phyloP scores from a whole-genome alignment of 2,329 filamentous ascomycete genomes.

The Pezicula carpinea region DNA sequence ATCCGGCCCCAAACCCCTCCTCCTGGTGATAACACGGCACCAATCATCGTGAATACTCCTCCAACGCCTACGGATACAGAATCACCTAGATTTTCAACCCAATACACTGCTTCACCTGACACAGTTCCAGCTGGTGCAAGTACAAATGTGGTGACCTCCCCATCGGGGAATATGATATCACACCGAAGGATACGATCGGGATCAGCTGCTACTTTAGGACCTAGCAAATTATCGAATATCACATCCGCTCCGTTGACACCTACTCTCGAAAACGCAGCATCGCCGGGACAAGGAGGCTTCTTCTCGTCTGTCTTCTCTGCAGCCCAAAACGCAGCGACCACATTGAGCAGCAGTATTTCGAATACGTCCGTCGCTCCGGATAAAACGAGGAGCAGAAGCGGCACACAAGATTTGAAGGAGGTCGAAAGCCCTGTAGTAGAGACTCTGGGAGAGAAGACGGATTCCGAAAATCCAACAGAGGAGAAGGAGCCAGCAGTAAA shows the following conservation, averaged over 20 bases:
- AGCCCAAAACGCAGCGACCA: constrained; percentile 84
- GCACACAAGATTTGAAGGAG: constrained; percentile 27
- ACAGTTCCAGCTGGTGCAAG: constrained; percentile 16
- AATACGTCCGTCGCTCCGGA: constrained; percentile 56
- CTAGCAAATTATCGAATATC: constrained; percentile 83
- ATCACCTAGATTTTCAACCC: constrained; percentile 20
- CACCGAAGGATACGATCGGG: constrained; percentile 61
- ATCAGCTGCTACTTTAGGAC: constrained; percentile 41
- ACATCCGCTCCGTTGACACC: constrained; percentile 71
- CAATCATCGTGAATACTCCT: constrained; percentile 60
- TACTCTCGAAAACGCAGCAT: constrained; percentile 61
- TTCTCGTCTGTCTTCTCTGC: constrained; percentile 92
- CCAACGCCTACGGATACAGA: constrained; percentile 55
- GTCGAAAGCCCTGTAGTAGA: constrained; percentile 26
- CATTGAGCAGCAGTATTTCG: constrained; percentile 68
- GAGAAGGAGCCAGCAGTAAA: constrained; percentile 75
- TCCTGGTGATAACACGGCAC: constrained; percentile 27
- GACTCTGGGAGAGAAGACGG: constrained; percentile 28
- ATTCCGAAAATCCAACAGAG: constrained; percentile 30
- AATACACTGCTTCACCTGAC: constrained; percentile 23
- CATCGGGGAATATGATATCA: constrained; percentile 67
- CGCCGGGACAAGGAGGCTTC: constrained; percentile 63
- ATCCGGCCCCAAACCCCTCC: constrained; percentile 25
- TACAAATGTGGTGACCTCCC: constrained; percentile 54
- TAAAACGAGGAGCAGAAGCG: constrained; percentile 38